Base-by-base conservation (phyloP, 805 yeast genomes). In the Starmerella geochares region DNA sequence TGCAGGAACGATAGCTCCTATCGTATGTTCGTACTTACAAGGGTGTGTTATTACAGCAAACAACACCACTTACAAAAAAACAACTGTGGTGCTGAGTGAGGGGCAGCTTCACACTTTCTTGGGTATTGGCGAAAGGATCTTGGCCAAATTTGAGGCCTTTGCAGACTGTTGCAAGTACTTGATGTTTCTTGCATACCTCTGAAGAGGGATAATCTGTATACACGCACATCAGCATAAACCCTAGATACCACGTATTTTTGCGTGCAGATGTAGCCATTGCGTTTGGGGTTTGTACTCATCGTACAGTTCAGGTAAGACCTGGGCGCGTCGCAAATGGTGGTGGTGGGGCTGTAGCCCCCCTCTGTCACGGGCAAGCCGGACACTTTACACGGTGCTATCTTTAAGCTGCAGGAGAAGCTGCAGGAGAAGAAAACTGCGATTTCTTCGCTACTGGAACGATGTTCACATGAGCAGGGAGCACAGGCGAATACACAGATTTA, bases 21-120 rank as follows among this genome's bases (percentile, higher is more conserved):
- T 38, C 42, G 42, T 38, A 38, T 38, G 42, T 38, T 38, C 42
- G 42, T 38, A 38, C 42, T 36, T 10, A 38, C 19, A 17, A 8
- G 37, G 37, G 21, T 33, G 21, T 33, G 13, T 16, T 17, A 33
- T 5, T 33, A 11, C 9, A n/a, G 37, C 37, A 33, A 33, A 19
- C 10, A 8, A n/a, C 8, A 31, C 13, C 7, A 14, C 35, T n/a
- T n/a, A n/a, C n/a, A n/a, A n/a, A n/a, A n/a, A n/a, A n/a, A n/a
- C n/a, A n/a, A n/a, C n/a, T n/a, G n/a, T n/a, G n/a, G n/a, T n/a
- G n/a, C n/a, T n/a, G n/a, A n/a, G n/a, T n/a, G n/a, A n/a, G n/a
- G n/a, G n/a, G n/a, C n/a, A n/a, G n/a, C n/a, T n/a, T n/a, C n/a
- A n/a, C n/a, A n/a, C n/a, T n/a, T n/a, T n/a, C n/a, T n/a, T n/a